Base-by-base conservation (phyloP, 129 eudicot genomes). In the Dittrichia graveolens region DNA sequence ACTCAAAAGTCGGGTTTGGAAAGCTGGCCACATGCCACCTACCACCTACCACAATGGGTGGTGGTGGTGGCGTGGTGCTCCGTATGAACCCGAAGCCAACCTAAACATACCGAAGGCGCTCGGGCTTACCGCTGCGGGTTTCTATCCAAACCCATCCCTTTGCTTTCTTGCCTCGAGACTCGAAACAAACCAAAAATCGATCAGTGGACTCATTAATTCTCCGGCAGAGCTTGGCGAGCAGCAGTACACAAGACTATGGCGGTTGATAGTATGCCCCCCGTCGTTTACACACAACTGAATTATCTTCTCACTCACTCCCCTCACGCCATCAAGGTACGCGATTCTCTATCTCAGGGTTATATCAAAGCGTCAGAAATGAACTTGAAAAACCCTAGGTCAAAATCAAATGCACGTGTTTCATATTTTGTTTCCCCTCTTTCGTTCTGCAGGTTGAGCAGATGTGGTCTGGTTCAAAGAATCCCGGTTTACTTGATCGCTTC, bases 381-480 rank as follows among this genome's bases (percentile, higher is more conserved):
- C 46, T 46, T 67, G 3, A 19, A 8, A 13, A 48, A 63, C 78
- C 77, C 84, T 67, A 52, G 47, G 3, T 54, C 78, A 56, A 4
- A 72, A 46, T 64, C 74, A 37, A 8, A 16, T 42, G 39, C 38
- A 56, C 77, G 10, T 4, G 3, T 62, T 49, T 70, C 35, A 40
- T 7, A 19, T 34, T 49, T 74, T 59, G 10, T 31, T 54, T 54
- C 43, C 0, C n/a, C 3, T 37, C 5, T 15, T 13, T 0, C 2
- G 41, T 75, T 80, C 18, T 47, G 72, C 83, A 92, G 97, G 96
- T 92, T 56, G 96, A 92, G 70, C 87, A 83, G 66, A 83, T 86
- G 82, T 88, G 97, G 86, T 86, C 96, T 48, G 97, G 97, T 46
- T 80, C 88, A 61, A 92, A 83, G 68, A 81, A 63, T 75, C 76